Percentiles rank a stretch among this genome's conserved stretches.
phyloP scores from a whole-genome alignment of 352 stramenopile species.

The Phytopythium boreale region DNA sequence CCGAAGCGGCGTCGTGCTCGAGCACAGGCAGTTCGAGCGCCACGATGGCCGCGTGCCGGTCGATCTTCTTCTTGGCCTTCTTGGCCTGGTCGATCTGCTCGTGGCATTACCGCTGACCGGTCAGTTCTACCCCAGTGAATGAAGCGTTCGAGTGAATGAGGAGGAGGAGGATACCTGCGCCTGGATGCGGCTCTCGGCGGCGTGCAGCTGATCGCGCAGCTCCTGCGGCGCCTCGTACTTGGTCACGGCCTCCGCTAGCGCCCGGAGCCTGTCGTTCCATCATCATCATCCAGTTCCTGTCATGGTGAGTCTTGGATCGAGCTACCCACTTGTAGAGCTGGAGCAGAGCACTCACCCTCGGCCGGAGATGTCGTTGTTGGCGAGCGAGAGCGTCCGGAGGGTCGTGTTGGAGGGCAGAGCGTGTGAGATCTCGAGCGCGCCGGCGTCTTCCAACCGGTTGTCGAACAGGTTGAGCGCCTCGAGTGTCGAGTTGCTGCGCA shows the following conservation, averaged over 20 bases:
- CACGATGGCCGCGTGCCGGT: constrained; percentile 43
- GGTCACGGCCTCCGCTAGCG: constrained; percentile 38
- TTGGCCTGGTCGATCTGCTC: constrained; percentile 66
- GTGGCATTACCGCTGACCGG: not conserved
- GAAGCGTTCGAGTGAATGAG: not conserved
- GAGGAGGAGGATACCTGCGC: constrained; percentile 30
- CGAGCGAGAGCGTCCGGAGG: constrained; percentile 64
- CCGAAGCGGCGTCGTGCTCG: constrained; percentile 36
- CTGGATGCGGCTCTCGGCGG: constrained; percentile 68
- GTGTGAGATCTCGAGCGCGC: constrained; percentile 48
- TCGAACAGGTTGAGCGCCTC: constrained; percentile 70
- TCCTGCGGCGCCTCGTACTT: constrained; percentile 50
- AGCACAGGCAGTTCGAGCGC: constrained; percentile 57
- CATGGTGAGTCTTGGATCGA: not conserved
- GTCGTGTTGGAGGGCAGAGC: constrained; percentile 53
- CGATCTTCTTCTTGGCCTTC: constrained; percentile 82
- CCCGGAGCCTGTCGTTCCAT: constrained; percentile 20
- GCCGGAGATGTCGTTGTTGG: constrained; percentile 52
- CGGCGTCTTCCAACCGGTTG: constrained; percentile 54
- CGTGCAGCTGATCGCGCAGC: constrained; percentile 50
- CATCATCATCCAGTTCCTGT: not conserved
- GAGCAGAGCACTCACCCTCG: constrained; percentile 23
- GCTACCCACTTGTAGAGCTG: not conserved
- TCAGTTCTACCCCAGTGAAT: not conserved
- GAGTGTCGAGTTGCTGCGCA: constrained; percentile 49